Evolutionary conservation across 495 filamentous ascomycete species (phyloP).

Genomic region (Penicillium canescens): DNA sequence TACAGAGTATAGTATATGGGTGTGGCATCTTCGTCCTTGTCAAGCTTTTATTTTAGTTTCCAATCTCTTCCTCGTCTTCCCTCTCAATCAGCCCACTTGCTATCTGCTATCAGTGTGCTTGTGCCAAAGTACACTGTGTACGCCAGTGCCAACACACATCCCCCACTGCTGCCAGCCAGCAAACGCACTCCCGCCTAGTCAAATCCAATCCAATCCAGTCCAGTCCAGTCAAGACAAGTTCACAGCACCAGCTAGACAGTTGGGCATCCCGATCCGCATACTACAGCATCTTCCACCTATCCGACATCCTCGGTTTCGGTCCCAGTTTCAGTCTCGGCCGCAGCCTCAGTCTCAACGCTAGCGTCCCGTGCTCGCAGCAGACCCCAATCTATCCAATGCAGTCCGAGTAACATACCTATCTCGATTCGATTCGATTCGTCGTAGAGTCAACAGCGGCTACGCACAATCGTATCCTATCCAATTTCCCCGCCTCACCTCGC

Average conservation of each 20-base stretch:
- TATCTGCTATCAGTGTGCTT: not conserved
- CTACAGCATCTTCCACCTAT: constrained; percentile 17
- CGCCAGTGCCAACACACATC: not conserved
- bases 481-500: constrained; percentile 5
- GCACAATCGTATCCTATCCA: constrained; percentile 16
- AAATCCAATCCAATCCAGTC: too few species aligned
- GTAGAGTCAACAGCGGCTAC: constrained; percentile 27
- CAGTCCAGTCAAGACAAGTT: too few species aligned
- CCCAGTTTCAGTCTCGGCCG: too few species aligned
- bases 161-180: not conserved
- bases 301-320: constrained; percentile 1
- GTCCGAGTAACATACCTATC: constrained; percentile 19
- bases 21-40: constrained; percentile 14
- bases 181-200: not conserved
- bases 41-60: constrained; percentile 8
- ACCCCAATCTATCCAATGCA: constrained; percentile 31
- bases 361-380: constrained; percentile 2
- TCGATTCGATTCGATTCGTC: constrained; percentile 25
- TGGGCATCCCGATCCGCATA: constrained; percentile 39
- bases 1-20: constrained; percentile 7
- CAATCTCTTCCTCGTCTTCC: not conserved
- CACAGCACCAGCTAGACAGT: constrained; percentile 6
- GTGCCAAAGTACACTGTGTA: not conserved
- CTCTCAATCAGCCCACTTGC: not conserved
- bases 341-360: not conserved